Evolutionary conservation across 2,329 filamentous ascomycete species (phyloP), one percentile per base, ranked within the genome.

Genomic region (Bipolaris zeicola): DNA sequence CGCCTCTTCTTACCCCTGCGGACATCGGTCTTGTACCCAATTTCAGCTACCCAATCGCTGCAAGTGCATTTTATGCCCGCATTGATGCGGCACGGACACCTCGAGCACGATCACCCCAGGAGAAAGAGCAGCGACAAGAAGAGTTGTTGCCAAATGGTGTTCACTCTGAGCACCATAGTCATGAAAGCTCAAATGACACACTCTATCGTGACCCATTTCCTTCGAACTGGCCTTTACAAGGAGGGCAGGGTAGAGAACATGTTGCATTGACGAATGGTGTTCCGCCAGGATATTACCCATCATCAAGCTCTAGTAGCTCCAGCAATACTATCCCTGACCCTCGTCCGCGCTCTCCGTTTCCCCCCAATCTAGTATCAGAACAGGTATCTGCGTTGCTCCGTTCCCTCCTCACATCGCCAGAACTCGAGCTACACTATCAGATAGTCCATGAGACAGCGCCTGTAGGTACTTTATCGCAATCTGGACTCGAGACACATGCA

Each of bases 11-110:
- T 8, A 39, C 51, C 2, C 39, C 57, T 14, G 3, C 18, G 1
- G 50, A 58, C 26, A 53, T 55, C 8, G 57, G 51, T 3, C 52
- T 69, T 7, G 65, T 70, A 10, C 66, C 68, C 5, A 70, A 69
- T 42, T 71, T 71, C 45, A 68, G 63, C 14, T 62, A 61, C 18
- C 65, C 66, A 0, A 50, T 67, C 16, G 28, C 37, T 16, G 46
- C 52, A 5, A 63, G 57, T 28, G 20, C 47, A 1, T 69, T 64
- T 37, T 57, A 60, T 43, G 58, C 63, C 38, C 59, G 48, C 13
- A 6, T 46, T 16, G 10, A 11, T 20, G 11, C 41, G 8, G 26
- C 39, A 10, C 45, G 47, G 22, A 5, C 28, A 14, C 14, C 22
- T 31, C 42, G 6, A 10, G 31, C 24, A 36, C 22, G 20, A 11